These are phyloP conservation scores for Theobroma grandiflorum DNA, from an alignment of 441 rosid genomes.

Conservation along the genomic window DNA sequence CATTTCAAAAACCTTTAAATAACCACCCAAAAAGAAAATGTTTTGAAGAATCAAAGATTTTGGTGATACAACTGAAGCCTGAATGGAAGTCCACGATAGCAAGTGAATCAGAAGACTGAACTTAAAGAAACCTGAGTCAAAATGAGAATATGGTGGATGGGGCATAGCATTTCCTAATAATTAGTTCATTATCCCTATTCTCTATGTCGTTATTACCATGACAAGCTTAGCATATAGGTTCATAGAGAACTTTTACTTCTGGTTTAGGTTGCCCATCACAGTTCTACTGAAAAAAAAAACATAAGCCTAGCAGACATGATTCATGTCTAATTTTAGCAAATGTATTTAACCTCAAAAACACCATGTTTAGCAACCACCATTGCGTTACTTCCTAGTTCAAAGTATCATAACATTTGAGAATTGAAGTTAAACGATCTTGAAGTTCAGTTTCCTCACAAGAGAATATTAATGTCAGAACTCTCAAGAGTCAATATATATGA, in stretches of 20 bases:
- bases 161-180: neutral
- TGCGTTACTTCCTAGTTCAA: neutral
- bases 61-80: neutral
- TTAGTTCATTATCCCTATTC: neutral
- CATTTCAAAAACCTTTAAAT: conserved; percentile 1
- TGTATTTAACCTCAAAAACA: neutral
- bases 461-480: conserved; percentile 2
- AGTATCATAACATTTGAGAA: neutral
- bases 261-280: conserved; percentile 12
- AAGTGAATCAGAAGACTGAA: neutral
- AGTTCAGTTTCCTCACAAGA: neutral
- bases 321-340: neutral
- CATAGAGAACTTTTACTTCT: neutral
- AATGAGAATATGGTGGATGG: neutral
- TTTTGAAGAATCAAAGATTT: conserved; percentile 1
- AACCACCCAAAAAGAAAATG: neutral
- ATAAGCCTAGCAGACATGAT: neutral
- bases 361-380: neutral
- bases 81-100: neutral
- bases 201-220: neutral
- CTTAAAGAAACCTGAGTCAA: conserved; percentile 1
- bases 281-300: neutral
- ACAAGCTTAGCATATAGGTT: conserved; percentile 2
- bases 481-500: neutral
- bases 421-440: neutral